Evolutionary conservation across 78 protist genomes (phyloP).

Genomic region (Planoprotostelium fungivorum): DNA sequence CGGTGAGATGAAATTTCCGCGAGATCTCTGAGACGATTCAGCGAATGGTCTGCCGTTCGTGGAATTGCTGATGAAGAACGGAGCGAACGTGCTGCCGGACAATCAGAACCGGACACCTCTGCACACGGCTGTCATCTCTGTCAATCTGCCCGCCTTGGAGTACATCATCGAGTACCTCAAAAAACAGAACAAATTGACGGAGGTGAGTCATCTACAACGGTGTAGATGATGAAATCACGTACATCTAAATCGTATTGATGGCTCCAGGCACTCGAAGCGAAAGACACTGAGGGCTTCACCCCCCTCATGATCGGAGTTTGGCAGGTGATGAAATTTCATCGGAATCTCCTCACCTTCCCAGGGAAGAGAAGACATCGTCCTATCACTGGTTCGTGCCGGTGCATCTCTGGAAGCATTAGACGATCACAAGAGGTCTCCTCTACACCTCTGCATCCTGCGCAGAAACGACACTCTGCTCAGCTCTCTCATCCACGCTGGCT

Average conservation of each 20-base stretch:
- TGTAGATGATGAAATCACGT: no score
- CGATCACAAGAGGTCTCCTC: not conserved
- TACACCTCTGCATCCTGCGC: not conserved
- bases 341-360: no score
- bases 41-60: not conserved
- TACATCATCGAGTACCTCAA: not conserved
- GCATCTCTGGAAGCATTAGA: not conserved
- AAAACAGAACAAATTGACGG: not conserved
- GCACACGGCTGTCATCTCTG: not conserved
- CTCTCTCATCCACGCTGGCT: not conserved
- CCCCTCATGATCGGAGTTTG: not conserved
- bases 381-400: not conserved
- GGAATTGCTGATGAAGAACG: not conserved
- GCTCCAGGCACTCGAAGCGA: not conserved
- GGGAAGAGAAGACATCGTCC: not conserved
- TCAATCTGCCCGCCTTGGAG: not conserved
- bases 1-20: not conserved
- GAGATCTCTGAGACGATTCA: not conserved
- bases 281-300: not conserved
- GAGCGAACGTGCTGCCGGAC: not conserved
- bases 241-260: no score
- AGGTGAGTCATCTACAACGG: no score
- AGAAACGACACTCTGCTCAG: not conserved
- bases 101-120: not conserved
- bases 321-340: no score